A percentile compares a stretch with the other conserved stretches of the same genome.
Evolutionary conservation across 345 rosid species (phyloP).

Genomic region (Euclidium syriacum): DNA sequence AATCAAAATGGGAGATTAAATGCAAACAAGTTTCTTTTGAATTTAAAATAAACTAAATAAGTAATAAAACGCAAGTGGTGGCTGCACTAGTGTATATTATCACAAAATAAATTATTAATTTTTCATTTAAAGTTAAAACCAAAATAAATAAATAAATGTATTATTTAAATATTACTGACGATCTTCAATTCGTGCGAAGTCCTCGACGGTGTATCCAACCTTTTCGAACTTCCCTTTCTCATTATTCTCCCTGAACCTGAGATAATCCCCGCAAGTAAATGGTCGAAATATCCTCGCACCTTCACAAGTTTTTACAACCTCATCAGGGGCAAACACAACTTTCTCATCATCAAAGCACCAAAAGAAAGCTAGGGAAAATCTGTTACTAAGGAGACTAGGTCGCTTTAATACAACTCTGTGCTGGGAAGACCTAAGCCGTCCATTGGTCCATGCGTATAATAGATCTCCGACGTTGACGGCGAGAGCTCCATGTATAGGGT

Average conservation of each 20-base stretch:
- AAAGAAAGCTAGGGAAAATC: slow-evolving; percentile 66
- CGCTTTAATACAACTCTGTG: slow-evolving; percentile 60
- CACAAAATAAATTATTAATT: no score
- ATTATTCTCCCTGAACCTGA: slow-evolving; percentile 61
- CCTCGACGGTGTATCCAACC: slow-evolving; percentile 57
- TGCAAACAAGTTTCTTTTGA: no score
- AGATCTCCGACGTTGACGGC: slow-evolving; percentile 76
- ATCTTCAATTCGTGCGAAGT: slow-evolving; percentile 48
- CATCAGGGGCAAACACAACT: slow-evolving; percentile 57
- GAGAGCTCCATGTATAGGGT: slow-evolving; percentile 46
- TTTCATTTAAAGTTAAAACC: no score
- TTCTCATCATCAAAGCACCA: slow-evolving; percentile 71
- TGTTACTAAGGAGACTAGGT: slow-evolving; percentile 22
- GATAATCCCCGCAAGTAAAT: slow-evolving; percentile 56
- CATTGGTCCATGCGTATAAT: slow-evolving; percentile 85
- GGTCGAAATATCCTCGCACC: slow-evolving; percentile 43
- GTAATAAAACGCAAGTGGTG: no score
- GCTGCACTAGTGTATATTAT: no score
- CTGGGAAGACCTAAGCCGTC: slow-evolving; percentile 63
- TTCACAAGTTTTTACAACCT: slow-evolving; percentile 42
- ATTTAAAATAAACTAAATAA: no score
- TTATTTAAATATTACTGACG: background rate
- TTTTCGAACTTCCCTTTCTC: slow-evolving; percentile 74
- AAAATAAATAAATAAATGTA: no score
- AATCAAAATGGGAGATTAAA: no score